Base-by-base conservation (phyloP, 148 eudicot species). In the Cornus florida region DNA sequence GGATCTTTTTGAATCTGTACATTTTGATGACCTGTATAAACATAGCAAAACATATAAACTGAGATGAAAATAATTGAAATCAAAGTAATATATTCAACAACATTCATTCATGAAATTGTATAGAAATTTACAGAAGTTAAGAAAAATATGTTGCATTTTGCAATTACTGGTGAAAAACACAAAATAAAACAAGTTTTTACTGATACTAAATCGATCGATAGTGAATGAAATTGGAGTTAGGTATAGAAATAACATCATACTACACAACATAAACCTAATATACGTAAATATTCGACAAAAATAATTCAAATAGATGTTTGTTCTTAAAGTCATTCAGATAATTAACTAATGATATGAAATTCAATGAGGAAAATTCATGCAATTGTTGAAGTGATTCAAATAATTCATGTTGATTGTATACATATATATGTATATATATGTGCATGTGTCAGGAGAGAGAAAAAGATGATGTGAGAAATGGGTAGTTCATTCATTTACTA, bases 1-100 rank as follows among this genome's bases (percentile, higher is more conserved):
- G 31, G 48, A 12, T 10, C 72, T 73, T 69, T 62, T 31, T 81
- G 79, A 75, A 86, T 19, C 89, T 86, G 73, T 88, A 84, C 71
- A 88, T 84, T 32, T 74, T 48, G 70, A 88, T 66, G 69, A 88
- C 80, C 91, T 88, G 83, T 73, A 72, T 39, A 7, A 39, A 39
- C 43, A 39, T 4, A 39, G 43, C 6, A 39, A 39, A 39, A 39
- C 7, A 28, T 28, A 28, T 28, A 28, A 28, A 28, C 28, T 28
- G 28, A 28, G 28, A 28, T 28, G 28, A 28, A 28, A 28, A 28
- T 28, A 28, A 14, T 28, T 28, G 6, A 43, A 43, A 43, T 43
- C 7, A 43, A 43, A 43, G 1, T 9, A 6, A 43, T 43, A 9
- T 43, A 43, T 9, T 9, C 10, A 43, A 9, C 48, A 43, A 9